Percentiles rank a stretch among this genome's conserved stretches.
phyloP scores from a whole-genome alignment of 305 asterid species.

The Solanum hybrid region DNA sequence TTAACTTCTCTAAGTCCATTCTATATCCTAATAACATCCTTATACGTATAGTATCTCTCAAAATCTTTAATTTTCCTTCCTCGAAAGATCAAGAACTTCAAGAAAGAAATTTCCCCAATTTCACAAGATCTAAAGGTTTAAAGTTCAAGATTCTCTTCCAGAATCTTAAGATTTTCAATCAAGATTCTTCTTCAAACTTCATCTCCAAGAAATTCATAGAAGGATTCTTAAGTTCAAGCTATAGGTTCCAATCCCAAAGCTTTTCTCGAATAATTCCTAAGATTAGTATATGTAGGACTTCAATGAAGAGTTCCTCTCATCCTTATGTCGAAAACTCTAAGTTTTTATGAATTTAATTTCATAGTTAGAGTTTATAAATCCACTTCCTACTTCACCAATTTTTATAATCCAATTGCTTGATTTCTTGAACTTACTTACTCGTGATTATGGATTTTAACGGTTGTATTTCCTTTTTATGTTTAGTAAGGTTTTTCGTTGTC shows the following conservation, averaged over 20 bases:
- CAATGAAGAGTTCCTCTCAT: not conserved
- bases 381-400: not conserved
- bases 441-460: not conserved
- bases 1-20: not conserved
- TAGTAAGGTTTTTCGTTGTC: not conserved
- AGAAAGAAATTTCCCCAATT: not conserved
- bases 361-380: not conserved
- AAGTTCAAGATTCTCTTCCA: not conserved
- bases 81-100: not conserved
- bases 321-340: not conserved
- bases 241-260: not conserved
- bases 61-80: not conserved
- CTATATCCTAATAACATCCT: not conserved
- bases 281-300: not conserved
- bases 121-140: not conserved
- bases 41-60: not conserved
- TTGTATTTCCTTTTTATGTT: not conserved
- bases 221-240: not conserved
- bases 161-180: not conserved
- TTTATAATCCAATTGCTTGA: not conserved
- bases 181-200: not conserved
- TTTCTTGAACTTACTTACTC: not conserved
- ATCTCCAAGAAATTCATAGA: not conserved
- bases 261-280: not conserved
- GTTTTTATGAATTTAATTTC: not conserved